Conservation (phyloP, 2,329 filamentous ascomycete genomes). For the Aspergillus japonicus region DNA sequence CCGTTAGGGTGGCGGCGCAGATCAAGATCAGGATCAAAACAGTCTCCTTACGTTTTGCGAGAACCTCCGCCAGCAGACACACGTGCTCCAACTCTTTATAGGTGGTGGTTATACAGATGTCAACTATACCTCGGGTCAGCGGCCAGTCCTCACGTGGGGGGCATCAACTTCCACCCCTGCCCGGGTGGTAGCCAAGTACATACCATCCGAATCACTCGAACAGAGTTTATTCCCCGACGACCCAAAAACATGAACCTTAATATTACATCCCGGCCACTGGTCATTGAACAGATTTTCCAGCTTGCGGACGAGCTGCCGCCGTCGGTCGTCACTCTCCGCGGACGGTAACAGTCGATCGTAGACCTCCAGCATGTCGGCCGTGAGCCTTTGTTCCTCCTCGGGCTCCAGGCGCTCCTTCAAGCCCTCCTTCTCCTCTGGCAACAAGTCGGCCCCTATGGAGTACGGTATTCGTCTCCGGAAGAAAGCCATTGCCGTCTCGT, state of each 20-base stretch:
- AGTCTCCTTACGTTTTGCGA: conserved; percentile 71
- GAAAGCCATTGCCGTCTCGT: conserved; percentile 80
- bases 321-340: conserved; percentile 70
- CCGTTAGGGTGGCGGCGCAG: conserved; percentile 14
- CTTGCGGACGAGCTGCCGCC: conserved; percentile 77
- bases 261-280: conserved; percentile 87
- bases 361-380: conserved; percentile 77
- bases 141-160: not conserved
- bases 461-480: conserved; percentile 88
- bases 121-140: conserved; percentile 60
- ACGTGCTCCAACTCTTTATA: conserved; percentile 86
- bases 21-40: not conserved
- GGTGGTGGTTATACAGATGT: conserved; percentile 93
- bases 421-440: conserved; percentile 68
- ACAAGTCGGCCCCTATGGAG: conserved; percentile 74
- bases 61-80: conserved; percentile 82
- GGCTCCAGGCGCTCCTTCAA: conserved; percentile 69
- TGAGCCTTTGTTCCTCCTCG: conserved; percentile 72
- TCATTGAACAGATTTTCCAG: conserved; percentile 83
- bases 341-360: conserved; percentile 85
- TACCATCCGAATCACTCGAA: conserved; percentile 94
- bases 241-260: conserved; percentile 92
- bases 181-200: conserved; percentile 28
- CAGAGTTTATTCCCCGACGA: conserved; percentile 94
- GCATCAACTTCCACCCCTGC: not conserved